Conservation (phyloP, 805 yeast genomes). For the Wickerhamiella alocasiicola region DNA sequence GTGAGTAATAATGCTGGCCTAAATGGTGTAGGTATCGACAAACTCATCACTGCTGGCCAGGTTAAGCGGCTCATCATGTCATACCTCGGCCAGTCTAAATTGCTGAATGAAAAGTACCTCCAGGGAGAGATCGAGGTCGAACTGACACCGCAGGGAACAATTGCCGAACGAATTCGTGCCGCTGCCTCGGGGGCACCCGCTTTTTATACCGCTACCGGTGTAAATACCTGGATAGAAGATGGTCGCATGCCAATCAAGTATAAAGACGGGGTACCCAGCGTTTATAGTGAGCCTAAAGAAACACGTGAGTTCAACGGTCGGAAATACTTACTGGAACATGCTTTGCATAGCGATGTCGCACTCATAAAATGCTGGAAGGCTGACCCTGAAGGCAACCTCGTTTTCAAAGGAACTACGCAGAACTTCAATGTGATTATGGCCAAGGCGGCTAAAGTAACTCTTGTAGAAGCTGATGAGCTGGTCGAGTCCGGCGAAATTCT, state of each 20-base stretch:
- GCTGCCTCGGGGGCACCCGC: conserved; percentile 41
- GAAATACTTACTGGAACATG: conserved; percentile 33
- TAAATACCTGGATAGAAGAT: conserved; percentile 39
- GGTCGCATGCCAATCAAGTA: conserved; percentile 37
- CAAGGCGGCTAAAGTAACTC: conserved; percentile 34
- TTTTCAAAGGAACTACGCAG: conserved; percentile 36
- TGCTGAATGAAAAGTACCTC: conserved; percentile 32
- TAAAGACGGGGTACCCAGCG: conserved; percentile 29
- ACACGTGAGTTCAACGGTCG: conserved; percentile 34
- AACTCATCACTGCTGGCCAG: conserved; percentile 33
- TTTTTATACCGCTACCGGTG: conserved; percentile 39
- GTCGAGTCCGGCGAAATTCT: conserved; percentile 35
- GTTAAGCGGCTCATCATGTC: conserved; percentile 35
- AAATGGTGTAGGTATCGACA: conserved; percentile 34
- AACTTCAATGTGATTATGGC: conserved; percentile 38
- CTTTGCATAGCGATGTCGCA: conserved; percentile 38
- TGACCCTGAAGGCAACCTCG: conserved; percentile 37
- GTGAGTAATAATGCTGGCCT: conserved; percentile 40
- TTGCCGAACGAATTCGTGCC: conserved; percentile 38
- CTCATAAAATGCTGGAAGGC: conserved; percentile 38
- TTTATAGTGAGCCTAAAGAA: conserved; percentile 32
- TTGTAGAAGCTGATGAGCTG: conserved; percentile 40
- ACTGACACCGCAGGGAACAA: conserved; percentile 40
- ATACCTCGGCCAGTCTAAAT: conserved; percentile 36
- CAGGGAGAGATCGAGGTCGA: conserved; percentile 36